These are phyloP conservation scores for Pseudocercospora pini-densiflorae DNA, from an alignment of 2,329 filamentous ascomycete species.

Conservation along the genomic window DNA sequence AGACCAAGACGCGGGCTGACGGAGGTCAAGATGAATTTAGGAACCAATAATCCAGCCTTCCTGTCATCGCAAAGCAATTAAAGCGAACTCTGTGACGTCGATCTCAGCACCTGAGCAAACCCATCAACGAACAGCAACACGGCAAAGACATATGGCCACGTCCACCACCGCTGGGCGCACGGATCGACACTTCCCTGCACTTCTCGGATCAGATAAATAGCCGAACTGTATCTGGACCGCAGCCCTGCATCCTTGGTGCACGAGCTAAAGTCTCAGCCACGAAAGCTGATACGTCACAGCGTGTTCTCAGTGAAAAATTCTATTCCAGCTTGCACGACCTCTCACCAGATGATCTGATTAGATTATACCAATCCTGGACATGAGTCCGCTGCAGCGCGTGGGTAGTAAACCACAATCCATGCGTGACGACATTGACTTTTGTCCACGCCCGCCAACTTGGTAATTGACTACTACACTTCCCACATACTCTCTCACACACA, in stretches of 20 bases:
- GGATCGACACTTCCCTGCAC: background rate
- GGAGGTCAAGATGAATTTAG: too few species aligned
- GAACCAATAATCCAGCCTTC: background rate
- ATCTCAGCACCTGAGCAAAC: too few species aligned
- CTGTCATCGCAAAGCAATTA: background rate
- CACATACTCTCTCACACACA: background rate
- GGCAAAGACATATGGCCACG: constrained; percentile 2
- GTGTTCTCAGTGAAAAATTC: background rate
- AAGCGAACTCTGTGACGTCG: too few species aligned
- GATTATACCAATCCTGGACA: background rate
- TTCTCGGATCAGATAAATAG: constrained; percentile 19
- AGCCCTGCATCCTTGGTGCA: constrained; percentile 2
- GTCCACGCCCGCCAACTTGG: background rate
- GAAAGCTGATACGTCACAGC: background rate
- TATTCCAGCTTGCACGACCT: background rate
- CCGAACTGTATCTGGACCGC: constrained; percentile 1
- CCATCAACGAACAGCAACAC: too few species aligned
- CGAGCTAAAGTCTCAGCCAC: background rate
- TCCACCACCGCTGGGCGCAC: background rate
- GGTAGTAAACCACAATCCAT: background rate
- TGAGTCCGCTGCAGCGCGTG: background rate
- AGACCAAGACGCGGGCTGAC: too few species aligned
- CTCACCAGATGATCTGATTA: background rate
- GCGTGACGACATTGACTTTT: constrained; percentile 21
- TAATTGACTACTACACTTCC: background rate